Percentiles rank a stretch among this genome's conserved stretches.
Evolutionary conservation across 257 asterid species (phyloP).

Genomic region (Solanum medicagineum): DNA sequence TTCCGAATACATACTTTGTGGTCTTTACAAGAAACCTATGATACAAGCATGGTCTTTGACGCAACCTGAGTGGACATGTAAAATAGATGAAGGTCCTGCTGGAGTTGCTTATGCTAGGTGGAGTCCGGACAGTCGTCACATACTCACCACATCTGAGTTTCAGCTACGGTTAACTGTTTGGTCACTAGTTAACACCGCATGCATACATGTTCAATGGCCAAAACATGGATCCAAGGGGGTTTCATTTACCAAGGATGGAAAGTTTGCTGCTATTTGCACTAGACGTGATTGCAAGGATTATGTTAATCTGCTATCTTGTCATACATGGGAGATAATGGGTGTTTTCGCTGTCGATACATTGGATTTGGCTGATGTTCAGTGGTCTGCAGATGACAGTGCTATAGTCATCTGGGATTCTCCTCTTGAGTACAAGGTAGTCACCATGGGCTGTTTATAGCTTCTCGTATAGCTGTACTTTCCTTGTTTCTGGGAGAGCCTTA

Average conservation of each 20-base stretch:
- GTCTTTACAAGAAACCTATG: conserved; percentile 84
- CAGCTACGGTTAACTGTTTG: conserved; percentile 87
- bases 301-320: conserved; percentile 83
- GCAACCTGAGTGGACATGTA: conserved; percentile 99
- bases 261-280: conserved; percentile 91
- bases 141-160: conserved; percentile 93
- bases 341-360: conserved; percentile 92
- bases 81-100: conserved; percentile 94
- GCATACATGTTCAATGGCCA: conserved; percentile 93
- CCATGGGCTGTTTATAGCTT: not conserved
- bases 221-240: conserved; percentile 95
- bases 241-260: conserved; percentile 92
- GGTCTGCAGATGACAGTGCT: conserved; percentile 98
- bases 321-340: conserved; percentile 88
- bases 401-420: conserved; percentile 95
- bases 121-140: conserved; percentile 99
- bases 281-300: conserved; percentile 98
- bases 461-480: not conserved
- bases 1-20: conserved; percentile 92
- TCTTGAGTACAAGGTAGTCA: conserved; percentile 82
- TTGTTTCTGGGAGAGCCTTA: not conserved
- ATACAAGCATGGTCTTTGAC: conserved; percentile 95
- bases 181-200: conserved; percentile 91
- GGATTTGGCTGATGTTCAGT: conserved; percentile 91
- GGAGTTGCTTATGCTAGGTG: conserved; percentile 95